Evolutionary conservation across 2,329 filamentous ascomycete species (phyloP).

Genomic region (Diaporthe helianthi): DNA sequence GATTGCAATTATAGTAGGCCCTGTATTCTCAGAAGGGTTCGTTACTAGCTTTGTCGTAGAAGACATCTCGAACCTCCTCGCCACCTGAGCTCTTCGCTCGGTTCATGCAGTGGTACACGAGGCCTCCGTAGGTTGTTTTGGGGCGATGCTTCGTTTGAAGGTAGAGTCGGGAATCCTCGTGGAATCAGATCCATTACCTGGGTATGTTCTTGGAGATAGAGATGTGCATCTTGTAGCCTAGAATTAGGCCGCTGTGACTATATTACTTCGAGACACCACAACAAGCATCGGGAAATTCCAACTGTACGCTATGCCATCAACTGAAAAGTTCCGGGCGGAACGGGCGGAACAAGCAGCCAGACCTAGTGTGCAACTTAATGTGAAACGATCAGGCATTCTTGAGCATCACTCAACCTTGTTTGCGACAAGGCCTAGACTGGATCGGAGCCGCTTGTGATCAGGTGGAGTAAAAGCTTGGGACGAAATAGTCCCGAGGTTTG

Average conservation of each 20-base stretch:
- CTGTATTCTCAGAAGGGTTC: not conserved
- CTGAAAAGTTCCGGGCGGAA: not conserved
- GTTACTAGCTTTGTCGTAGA: not conserved
- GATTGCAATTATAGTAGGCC: not conserved
- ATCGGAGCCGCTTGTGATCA: not conserved
- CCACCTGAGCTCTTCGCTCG: not conserved
- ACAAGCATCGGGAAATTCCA: not conserved
- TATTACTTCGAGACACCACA: not conserved
- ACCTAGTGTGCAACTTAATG: not conserved
- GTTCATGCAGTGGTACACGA: not conserved
- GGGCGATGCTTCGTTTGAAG: not conserved
- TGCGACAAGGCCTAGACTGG: not conserved
- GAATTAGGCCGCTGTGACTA: not conserved
- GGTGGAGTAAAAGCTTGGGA: not conserved
- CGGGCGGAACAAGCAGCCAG: conserved; percentile 8
- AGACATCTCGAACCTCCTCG: conserved; percentile 7
- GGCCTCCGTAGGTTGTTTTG: not conserved
- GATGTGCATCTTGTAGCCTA: not conserved
- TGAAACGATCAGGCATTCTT: not conserved
- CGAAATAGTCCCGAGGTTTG: not conserved
- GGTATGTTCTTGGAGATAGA: not conserved
- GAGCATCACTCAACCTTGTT: conserved; percentile 6
- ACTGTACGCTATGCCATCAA: not conserved
- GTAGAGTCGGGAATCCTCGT: not conserved
- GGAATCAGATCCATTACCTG: not conserved